Conservation (phyloP, 1,284 basidiomycete genomes). For the Trametes sp. region DNA sequence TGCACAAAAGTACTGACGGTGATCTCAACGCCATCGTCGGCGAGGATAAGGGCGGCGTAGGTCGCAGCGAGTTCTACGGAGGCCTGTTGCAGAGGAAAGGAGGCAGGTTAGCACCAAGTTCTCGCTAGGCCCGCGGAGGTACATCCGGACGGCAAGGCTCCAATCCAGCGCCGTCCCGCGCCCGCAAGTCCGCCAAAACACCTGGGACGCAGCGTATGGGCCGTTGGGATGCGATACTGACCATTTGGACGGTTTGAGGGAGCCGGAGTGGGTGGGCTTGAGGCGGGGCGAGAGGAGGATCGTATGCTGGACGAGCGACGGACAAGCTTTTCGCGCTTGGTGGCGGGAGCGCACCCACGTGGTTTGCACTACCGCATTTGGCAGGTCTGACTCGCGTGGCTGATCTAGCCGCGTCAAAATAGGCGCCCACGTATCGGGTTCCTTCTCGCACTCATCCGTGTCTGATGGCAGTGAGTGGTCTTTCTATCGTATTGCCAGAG, state of each 20-base stretch:
- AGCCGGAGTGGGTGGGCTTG: slow-evolving; percentile 23
- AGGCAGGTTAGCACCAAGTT: slow-evolving; percentile 16
- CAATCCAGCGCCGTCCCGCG: slow-evolving; percentile 30
- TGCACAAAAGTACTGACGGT: slow-evolving; percentile 69
- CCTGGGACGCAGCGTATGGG: not conserved
- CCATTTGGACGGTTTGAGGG: slow-evolving; percentile 33
- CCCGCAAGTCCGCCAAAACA: slow-evolving; percentile 13
- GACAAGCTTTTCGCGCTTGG: slow-evolving; percentile 20
- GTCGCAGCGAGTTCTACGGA: slow-evolving; percentile 83
- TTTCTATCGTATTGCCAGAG: no score
- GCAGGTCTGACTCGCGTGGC: not conserved
- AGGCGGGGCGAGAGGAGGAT: slow-evolving; percentile 22
- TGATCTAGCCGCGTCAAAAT: not conserved
- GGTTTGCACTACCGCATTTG: slow-evolving; percentile 1
- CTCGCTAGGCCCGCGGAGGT: slow-evolving; percentile 7
- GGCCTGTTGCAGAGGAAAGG: slow-evolving; percentile 52
- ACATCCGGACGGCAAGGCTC: slow-evolving; percentile 25
- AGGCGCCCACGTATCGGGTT: no score
- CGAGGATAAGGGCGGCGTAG: slow-evolving; percentile 95
- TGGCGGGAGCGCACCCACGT: slow-evolving; percentile 10
- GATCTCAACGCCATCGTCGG: slow-evolving; percentile 96
- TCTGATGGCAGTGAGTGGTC: no score
- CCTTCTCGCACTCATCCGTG: no score
- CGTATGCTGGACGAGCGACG: slow-evolving; percentile 17
- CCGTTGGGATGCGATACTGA: slow-evolving; percentile 27